phyloP scores from a whole-genome alignment of 495 filamentous ascomycete genomes.

The Stereocaulon alpinum region DNA sequence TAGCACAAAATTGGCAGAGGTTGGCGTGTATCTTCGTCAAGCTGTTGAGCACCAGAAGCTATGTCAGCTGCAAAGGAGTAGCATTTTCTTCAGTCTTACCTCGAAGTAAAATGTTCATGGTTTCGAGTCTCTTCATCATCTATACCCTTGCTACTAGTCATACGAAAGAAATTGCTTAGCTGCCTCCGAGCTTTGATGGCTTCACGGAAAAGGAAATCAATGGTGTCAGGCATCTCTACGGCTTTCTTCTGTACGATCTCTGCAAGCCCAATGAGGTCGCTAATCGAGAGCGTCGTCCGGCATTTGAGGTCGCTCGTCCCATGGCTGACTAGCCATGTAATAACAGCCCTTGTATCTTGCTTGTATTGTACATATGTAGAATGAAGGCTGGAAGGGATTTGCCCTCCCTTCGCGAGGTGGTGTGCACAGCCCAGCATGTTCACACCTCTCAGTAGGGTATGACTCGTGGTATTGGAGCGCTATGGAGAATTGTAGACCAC shows the following conservation, averaged over 20 bases:
- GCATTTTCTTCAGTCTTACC: slow-evolving; percentile 3
- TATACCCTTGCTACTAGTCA: background rate
- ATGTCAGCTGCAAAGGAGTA: background rate
- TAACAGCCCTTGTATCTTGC: slow-evolving; percentile 22
- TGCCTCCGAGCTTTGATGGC: slow-evolving; percentile 20
- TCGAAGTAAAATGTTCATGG: slow-evolving; percentile 24
- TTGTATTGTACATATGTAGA: slow-evolving; percentile 23
- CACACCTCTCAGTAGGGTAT: no score
- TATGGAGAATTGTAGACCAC: no score
- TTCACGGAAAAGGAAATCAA: slow-evolving; percentile 24
- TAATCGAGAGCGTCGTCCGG: slow-evolving; percentile 13
- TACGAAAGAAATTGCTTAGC: slow-evolving; percentile 23
- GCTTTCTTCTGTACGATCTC: slow-evolving; percentile 14
- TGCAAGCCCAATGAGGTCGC: slow-evolving; percentile 18
- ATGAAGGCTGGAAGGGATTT: slow-evolving; percentile 15
- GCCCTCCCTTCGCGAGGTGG: background rate
- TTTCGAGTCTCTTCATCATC: slow-evolving; percentile 7
- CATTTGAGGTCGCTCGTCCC: background rate
- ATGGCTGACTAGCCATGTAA: slow-evolving; percentile 22
- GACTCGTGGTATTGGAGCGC: no score
- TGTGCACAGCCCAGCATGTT: background rate
- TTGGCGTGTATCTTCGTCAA: slow-evolving; percentile 20
- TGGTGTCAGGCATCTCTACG: slow-evolving; percentile 21
- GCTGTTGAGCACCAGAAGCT: slow-evolving; percentile 1
- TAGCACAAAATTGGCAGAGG: slow-evolving; percentile 20